A percentile compares a stretch with the other conserved stretches of the same genome.
These are phyloP conservation scores for Arthroderma uncinatum DNA, from an alignment of 2,329 filamentous ascomycete genomes.

Conservation along the genomic window DNA sequence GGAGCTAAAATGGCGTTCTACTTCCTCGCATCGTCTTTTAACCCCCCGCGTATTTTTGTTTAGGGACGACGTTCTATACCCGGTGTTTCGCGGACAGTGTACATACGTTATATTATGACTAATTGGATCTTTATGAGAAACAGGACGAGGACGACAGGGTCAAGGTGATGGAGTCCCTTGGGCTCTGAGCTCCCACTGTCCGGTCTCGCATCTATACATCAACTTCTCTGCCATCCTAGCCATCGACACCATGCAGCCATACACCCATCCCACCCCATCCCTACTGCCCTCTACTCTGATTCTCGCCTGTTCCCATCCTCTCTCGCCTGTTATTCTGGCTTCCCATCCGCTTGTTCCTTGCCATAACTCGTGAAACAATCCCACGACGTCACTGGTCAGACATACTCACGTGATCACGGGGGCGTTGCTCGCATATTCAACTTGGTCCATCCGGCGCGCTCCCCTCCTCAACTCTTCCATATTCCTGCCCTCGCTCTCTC, in stretches of 20 bases:
- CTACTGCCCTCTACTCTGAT: background rate
- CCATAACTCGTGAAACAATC: conserved; percentile 27
- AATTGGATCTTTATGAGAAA: conserved; percentile 20
- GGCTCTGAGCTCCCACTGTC: background rate
- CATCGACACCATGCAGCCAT: too few species aligned
- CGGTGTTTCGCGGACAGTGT: conserved; percentile 11
- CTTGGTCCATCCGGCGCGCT: conserved; percentile 10
- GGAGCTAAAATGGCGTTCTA: background rate
- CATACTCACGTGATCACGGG: conserved; percentile 28
- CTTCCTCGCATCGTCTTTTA: background rate
- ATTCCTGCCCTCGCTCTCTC: conserved; percentile 3
- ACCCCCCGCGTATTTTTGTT: background rate
- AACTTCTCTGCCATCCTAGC: background rate
- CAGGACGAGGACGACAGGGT: conserved; percentile 19
- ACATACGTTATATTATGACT: conserved; percentile 15
- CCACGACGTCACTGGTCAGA: conserved; percentile 32
- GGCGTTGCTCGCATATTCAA: conserved; percentile 14
- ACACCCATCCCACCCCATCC: background rate
- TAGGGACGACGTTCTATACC: conserved; percentile 2
- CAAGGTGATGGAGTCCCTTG: background rate
- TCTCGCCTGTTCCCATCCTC: background rate
- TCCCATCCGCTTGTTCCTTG: background rate
- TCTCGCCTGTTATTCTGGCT: background rate
- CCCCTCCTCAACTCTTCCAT: conserved; percentile 9
- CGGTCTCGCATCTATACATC: background rate